A percentile compares a stretch with the other conserved stretches of the same genome.
Conservation (phyloP, 495 filamentous ascomycete genomes). For the Talaromyces thailandensis region DNA sequence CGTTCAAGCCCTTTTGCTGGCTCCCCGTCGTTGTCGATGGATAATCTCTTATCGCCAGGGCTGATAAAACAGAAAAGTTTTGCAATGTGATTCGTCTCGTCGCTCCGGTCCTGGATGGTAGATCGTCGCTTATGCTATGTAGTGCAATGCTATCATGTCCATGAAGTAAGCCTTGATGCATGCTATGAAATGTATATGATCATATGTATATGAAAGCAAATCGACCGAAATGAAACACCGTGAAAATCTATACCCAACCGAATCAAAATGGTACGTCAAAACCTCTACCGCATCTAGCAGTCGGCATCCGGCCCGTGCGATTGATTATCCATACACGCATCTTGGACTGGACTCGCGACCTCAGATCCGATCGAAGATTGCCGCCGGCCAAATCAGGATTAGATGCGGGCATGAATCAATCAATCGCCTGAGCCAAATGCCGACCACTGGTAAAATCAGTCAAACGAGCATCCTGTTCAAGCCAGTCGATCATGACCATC, state of each 20-base stretch:
- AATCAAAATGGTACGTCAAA: background rate
- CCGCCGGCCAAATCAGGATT: too few relatives aligned
- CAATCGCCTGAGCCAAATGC: too few relatives aligned
- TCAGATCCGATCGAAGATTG: too few relatives aligned
- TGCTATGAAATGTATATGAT: background rate
- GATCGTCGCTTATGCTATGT: background rate
- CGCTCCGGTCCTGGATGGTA: background rate
- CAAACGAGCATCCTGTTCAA: background rate
- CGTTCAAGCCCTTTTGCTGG: background rate
- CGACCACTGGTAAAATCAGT: background rate
- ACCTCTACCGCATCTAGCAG: background rate
- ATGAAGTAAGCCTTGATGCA: background rate
- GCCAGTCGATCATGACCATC: conserved; percentile 16
- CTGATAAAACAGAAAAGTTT: background rate
- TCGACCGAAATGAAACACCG: background rate
- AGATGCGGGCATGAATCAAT: too few relatives aligned
- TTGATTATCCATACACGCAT: too few relatives aligned
- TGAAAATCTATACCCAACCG: background rate
- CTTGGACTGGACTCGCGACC: too few relatives aligned
- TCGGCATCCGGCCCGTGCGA: background rate
- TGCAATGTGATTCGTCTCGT: background rate
- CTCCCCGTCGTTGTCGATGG: background rate
- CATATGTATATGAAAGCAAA: background rate
- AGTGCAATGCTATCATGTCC: background rate
- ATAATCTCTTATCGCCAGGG: background rate